These are phyloP conservation scores for Cladophialophora bantiana DNA, from an alignment of 2,329 filamentous ascomycete species.

Conservation along the genomic window DNA sequence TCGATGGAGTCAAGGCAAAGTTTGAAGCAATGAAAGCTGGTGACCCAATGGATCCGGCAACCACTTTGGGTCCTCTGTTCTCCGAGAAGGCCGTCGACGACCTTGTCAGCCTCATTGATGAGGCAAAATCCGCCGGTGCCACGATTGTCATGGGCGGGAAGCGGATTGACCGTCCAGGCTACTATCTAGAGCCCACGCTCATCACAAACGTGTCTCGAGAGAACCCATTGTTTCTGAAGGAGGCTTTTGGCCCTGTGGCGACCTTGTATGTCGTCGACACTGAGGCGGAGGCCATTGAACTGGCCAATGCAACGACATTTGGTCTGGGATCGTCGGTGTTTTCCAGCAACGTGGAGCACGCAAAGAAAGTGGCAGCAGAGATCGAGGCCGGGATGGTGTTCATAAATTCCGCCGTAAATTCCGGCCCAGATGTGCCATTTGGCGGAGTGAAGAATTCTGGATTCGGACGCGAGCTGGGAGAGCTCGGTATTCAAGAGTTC, in stretches of 20 bases:
- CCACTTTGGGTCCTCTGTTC: conserved; percentile 9
- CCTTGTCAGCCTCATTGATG: conserved; percentile 69
- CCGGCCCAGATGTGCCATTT: conserved; percentile 25
- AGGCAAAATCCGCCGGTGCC: conserved; percentile 81
- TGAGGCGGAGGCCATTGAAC: conserved; percentile 45
- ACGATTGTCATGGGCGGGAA: conserved; percentile 61
- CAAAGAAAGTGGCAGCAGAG: conserved; percentile 61
- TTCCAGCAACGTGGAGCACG: conserved; percentile 69
- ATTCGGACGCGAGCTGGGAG: conserved; percentile 26
- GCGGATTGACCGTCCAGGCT: conserved; percentile 60
- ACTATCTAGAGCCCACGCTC: conserved; percentile 83
- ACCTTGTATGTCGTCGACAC: conserved; percentile 67
- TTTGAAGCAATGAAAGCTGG: conserved; percentile 6
- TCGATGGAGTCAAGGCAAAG: conserved; percentile 9
- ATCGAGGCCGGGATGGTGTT: conserved; percentile 31
- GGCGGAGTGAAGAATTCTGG: conserved; percentile 33
- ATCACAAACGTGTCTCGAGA: conserved; percentile 75
- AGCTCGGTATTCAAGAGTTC: conserved; percentile 13
- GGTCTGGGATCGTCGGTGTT: conserved; percentile 43
- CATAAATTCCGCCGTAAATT: conserved; percentile 23
- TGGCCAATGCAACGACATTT: conserved; percentile 41
- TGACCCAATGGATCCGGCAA: conserved; percentile 9
- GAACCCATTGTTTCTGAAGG: conserved; percentile 87
- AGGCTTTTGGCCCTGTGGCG: conserved; percentile 85
- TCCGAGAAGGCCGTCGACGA: neutral